Base-by-base conservation (phyloP, 2,329 filamentous ascomycete species). In the Ophiostoma montium region DNA sequence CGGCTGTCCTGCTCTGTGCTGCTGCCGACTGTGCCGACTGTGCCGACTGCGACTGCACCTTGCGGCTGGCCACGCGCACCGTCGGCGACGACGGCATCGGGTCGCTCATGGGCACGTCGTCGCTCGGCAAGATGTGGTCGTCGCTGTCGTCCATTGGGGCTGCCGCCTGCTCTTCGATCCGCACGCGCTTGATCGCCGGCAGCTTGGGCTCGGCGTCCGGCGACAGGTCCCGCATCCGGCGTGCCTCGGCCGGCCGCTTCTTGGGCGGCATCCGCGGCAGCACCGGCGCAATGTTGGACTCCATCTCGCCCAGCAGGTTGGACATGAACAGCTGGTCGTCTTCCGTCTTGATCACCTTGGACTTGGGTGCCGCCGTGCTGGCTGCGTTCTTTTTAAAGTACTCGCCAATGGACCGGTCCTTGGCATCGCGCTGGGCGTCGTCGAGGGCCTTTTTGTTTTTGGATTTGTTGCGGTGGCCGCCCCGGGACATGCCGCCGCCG, bases 341-440 rank as follows among this genome's bases (percentile, higher is more conserved):
- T 57, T 89, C 83, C 5, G 86, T 94, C 59, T 84, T 86, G 53
- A 80, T 70, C 39, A 89, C 87, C 75, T 95, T 96, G 16, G 84
- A 74, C 62, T 95, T 96, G 13, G 82, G 71, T 46, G 30, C 21
- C 13, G 74, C 65, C 55, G 75, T 74, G n/a, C n/a, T n/a, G 52
- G 71, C 70, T 32, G 78, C 75, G 49, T 86, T 87, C 57, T 84
- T 85, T 57, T 77, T 90, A 63, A 98, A 96, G 67, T 94, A 98
- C 59, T 94, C 90, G 65, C 83, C 88, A 62, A 98, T 96, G 57
- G 88, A 84, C 60, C 85, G 84, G 64, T 94, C 88, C 56, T 88
- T 86, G 63, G 86, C 88, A 58, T 94, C 86, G 59, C 84, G 79
- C 62, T 86, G 84, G 51, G 87, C 81, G 55, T 85, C 80, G 51